Percentiles rank a stretch among this genome's conserved stretches.
phyloP scores from a whole-genome alignment of 2,329 filamentous ascomycete species.

The Coniochaeta sp. region DNA sequence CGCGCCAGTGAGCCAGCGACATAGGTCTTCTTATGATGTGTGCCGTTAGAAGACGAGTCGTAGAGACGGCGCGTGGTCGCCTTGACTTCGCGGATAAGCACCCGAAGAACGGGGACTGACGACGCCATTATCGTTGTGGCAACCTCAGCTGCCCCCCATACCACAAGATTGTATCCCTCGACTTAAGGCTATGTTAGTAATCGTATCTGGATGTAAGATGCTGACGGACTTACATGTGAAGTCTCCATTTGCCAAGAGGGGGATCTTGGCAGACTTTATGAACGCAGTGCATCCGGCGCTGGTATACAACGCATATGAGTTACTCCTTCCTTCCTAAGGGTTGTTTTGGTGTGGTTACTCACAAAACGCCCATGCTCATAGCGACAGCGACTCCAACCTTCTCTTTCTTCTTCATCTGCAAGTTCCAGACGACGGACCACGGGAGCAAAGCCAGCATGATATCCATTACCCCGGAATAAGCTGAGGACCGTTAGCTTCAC shows the following conservation, averaged over 20 bases:
- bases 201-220: neutral
- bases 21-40: neutral
- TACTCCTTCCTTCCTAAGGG: neutral
- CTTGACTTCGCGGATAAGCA: conserved; percentile 19
- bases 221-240: neutral
- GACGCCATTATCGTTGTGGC: conserved; percentile 26
- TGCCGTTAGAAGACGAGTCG: neutral
- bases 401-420: conserved; percentile 7
- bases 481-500: neutral
- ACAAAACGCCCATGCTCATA: conserved; percentile 12
- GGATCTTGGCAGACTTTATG: neutral
- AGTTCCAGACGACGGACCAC: conserved; percentile 9
- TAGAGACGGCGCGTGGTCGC: conserved; percentile 3
- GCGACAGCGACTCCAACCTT: conserved; percentile 8
- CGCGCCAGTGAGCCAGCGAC: conserved; percentile 2
- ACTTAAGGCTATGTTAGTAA: conserved; percentile 5
- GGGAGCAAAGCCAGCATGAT: conserved; percentile 8
- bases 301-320: neutral
- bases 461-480: conserved; percentile 10
- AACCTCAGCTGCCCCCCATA: conserved; percentile 22
- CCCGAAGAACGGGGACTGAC: conserved; percentile 23
- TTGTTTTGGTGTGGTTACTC: conserved; percentile 44
- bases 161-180: conserved; percentile 16
- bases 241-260: neutral
- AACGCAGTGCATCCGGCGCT: neutral